A percentile compares a stretch with the other conserved stretches of the same genome.
Conservation (phyloP, 169 alveolate genomes). For the Haemoproteus tartakovskyi region DNA sequence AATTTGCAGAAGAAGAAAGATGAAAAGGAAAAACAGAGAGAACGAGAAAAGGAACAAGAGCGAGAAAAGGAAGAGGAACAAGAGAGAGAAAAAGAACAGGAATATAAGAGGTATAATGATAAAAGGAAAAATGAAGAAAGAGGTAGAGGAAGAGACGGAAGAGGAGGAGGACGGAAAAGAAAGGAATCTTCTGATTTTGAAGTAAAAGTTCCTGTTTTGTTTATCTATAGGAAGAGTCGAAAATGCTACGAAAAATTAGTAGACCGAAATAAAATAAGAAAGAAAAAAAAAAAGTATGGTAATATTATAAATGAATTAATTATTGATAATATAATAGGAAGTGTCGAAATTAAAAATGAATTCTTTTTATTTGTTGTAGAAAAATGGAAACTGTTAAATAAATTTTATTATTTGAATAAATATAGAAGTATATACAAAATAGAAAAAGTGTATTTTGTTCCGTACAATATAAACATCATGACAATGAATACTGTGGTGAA, state of each 20-base stretch:
- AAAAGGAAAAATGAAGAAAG: too few species aligned
- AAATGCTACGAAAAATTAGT: constrained; percentile 47
- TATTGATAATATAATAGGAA: constrained; percentile 46
- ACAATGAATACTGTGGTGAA: constrained; percentile 24
- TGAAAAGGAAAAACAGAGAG: too few species aligned
- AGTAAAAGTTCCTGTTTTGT: constrained; percentile 31
- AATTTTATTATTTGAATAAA: constrained; percentile 41
- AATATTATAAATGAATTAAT: constrained; percentile 38
- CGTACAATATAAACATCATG: constrained; percentile 24
- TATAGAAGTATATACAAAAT: constrained; percentile 58
- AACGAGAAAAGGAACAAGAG: too few species aligned
- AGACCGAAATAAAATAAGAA: constrained; percentile 36
- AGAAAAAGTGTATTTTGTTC: constrained; percentile 52
- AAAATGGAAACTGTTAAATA: constrained; percentile 48
- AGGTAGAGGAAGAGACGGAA: too few species aligned
- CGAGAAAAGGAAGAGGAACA: too few species aligned
- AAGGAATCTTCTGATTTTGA: too few species aligned
- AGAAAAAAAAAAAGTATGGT: constrained; percentile 44
- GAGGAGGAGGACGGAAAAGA: too few species aligned
- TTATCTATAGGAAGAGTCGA: constrained; percentile 37
- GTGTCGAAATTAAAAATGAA: constrained; percentile 22
- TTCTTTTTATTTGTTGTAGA: constrained; percentile 52
- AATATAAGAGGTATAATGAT: too few species aligned
- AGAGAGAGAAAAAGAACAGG: too few species aligned
- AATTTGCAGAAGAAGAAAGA: constrained; percentile 47